Evolutionary conservation across 352 stramenopile species (phyloP).

Genomic region (Phytophthora europaea): DNA sequence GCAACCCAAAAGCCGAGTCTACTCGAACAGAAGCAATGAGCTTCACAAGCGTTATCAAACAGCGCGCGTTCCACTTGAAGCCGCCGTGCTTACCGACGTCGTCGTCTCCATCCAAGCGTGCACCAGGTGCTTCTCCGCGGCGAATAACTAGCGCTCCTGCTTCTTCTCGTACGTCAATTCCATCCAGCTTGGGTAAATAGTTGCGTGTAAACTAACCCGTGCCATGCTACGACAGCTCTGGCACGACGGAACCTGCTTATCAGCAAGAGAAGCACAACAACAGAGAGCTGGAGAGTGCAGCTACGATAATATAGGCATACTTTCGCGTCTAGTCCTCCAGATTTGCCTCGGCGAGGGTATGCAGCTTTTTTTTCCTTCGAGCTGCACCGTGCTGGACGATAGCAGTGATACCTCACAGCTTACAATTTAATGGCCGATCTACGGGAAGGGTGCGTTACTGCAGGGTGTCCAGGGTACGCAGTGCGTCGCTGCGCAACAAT

Average conservation of each 20-base stretch:
- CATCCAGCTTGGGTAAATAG: not conserved
- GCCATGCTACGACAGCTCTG: constrained; percentile 19
- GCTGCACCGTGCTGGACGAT: constrained; percentile 14
- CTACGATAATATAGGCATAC: constrained; percentile 25
- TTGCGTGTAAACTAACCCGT: not conserved
- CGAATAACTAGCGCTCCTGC: constrained; percentile 37
- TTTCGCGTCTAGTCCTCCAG: not conserved
- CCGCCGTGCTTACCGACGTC: constrained; percentile 33
- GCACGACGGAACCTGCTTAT: constrained; percentile 27
- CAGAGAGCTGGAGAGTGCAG: constrained; percentile 17
- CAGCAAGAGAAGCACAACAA: constrained; percentile 23
- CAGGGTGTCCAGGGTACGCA: not conserved
- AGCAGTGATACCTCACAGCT: constrained; percentile 3
- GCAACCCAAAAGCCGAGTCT: not conserved
- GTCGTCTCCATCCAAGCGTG: constrained; percentile 32
- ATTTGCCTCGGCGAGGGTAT: constrained; percentile 5
- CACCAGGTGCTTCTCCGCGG: constrained; percentile 27
- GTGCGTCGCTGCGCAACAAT: constrained; percentile 22
- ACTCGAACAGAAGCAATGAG: constrained; percentile 17
- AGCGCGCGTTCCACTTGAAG: constrained; percentile 72
- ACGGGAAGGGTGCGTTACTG: not conserved
- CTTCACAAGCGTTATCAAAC: constrained; percentile 63
- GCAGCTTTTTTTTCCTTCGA: constrained; percentile 34
- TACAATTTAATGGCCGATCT: not conserved
- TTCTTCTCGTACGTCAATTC: constrained; percentile 36